Evolutionary conservation across 2,329 filamentous ascomycete genomes (phyloP).

Genomic region (Sporothrix dimorphospora): DNA sequence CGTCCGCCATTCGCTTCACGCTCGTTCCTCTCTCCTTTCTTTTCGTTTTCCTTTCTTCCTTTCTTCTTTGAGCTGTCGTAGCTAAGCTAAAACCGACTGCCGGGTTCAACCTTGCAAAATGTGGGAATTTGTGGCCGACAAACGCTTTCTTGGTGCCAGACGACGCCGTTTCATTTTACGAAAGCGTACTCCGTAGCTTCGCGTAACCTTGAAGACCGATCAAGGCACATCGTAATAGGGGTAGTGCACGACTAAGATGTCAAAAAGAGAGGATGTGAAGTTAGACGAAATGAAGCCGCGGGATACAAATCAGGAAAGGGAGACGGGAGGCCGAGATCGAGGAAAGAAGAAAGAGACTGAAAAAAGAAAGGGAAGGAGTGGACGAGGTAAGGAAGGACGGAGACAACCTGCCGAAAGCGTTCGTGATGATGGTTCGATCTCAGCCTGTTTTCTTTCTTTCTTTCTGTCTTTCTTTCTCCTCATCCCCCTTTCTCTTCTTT

Average conservation of each 20-base stretch:
- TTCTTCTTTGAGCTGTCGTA: constrained; percentile 11
- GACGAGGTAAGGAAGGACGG: neutral
- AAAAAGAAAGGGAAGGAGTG: neutral
- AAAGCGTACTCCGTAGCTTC: constrained; percentile 5
- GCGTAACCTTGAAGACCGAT: neutral
- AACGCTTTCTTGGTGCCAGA: constrained; percentile 17
- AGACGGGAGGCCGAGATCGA: neutral
- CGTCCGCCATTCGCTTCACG: neutral
- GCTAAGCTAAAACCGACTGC: constrained; percentile 15
- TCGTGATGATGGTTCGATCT: neutral
- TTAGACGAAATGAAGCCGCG: neutral
- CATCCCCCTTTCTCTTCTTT: neutral
- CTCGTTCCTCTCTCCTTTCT: neutral
- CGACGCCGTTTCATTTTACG: constrained; percentile 9
- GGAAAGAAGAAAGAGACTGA: neutral
- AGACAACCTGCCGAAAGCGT: constrained; percentile 4
- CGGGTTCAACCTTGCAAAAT: constrained; percentile 24
- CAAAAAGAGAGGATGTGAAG: neutral
- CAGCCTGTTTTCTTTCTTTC: neutral
- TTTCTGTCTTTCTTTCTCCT: too few relatives aligned
- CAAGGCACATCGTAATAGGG: constrained; percentile 16
- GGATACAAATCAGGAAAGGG: neutral
- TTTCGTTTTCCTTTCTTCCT: constrained; percentile 7
- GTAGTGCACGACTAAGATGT: neutral
- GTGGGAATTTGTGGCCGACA: neutral